Conservation (phyloP, 164 flowering plant genomes). For the Kalanchoe fedtschenkoi region DNA sequence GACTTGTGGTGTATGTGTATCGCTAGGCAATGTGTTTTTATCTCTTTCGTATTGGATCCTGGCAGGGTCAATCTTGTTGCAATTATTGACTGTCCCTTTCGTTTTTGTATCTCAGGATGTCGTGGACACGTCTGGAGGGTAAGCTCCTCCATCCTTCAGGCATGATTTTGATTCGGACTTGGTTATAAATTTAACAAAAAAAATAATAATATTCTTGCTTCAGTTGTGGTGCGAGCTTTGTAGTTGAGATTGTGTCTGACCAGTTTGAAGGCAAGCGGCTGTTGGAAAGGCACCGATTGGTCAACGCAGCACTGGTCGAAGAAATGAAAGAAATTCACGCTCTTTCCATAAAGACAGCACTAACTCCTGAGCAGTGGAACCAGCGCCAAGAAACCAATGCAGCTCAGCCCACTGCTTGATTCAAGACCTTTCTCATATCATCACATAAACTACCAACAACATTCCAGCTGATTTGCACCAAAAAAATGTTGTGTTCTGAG, state of each 20-base stretch:
- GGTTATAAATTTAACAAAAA: no score
- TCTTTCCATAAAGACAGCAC: slow-evolving; percentile 77
- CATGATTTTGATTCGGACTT: neutral
- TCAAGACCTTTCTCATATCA: no score
- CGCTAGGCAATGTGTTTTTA: no score
- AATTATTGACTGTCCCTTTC: neutral
- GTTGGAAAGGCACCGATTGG: slow-evolving; percentile 85
- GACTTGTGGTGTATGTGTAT: no score
- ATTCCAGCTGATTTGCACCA: no score
- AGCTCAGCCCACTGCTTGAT: no score
- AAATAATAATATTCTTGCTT: no score
- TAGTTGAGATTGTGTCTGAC: slow-evolving; percentile 69
- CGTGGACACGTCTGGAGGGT: slow-evolving; percentile 94
- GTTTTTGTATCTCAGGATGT: slow-evolving; percentile 95
- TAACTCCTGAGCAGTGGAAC: slow-evolving; percentile 81
- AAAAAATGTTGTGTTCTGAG: no score
- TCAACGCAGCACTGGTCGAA: slow-evolving; percentile 68
- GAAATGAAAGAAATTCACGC: slow-evolving; percentile 98
- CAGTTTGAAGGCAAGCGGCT: slow-evolving; percentile 89
- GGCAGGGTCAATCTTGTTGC: neutral
- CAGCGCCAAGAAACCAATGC: slow-evolving; percentile 42
- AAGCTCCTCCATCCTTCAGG: slow-evolving; percentile 17
- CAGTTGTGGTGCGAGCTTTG: slow-evolving; percentile 94
- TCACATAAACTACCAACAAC: no score
- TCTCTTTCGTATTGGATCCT: no score